Base-by-base conservation (phyloP, 2,329 filamentous ascomycete species). In the Ophiocordyceps robertsii region DNA sequence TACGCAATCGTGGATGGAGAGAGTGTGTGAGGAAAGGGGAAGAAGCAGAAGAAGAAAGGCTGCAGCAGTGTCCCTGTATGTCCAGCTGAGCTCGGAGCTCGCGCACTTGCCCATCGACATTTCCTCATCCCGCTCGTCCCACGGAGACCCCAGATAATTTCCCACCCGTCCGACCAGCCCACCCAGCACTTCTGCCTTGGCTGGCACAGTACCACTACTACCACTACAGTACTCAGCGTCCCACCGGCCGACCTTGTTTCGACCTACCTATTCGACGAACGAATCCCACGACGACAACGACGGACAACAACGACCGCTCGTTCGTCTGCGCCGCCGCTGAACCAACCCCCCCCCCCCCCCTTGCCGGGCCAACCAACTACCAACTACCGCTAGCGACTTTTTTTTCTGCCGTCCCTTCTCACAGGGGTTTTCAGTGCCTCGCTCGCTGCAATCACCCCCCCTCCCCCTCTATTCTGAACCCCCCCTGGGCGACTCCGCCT, bases 211-310 rank as follows among this genome's bases (percentile, higher is more conserved):
- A 27, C 36, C 36, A 7, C 45, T 45, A 43, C 48, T 49, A 47
- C 52, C 49, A 4, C 16, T 37, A n/a, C n/a, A n/a, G n/a, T 17
- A 6, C 13, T 53, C 53, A 54, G 53, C 53, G 56, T 47, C 51
- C 51, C 14, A 60, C 46, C 46, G 46, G 47, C 47, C 39, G 45
- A 41, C 39, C 43, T 37, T 44, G 43, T 37, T 44, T 42, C 44
- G 42, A 45, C 46, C 46, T 38, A 16, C 33, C n/a, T 36, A 16
- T 16, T 36, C 9, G 14, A 36, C 33, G n/a, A 36, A 9, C 33
- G 33, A 36, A 36, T 36, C 33, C 33, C 14, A 17, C 33, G 33
- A 36, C 33, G 33, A 36, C 33, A 16, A 36, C 33, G 17, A 16
- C 16, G 19, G 13, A 36, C 33, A n/a, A 36, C 41, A 27, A 19